Conservation (phyloP, 768 basidiomycete species). For the Harrya chromipes region DNA sequence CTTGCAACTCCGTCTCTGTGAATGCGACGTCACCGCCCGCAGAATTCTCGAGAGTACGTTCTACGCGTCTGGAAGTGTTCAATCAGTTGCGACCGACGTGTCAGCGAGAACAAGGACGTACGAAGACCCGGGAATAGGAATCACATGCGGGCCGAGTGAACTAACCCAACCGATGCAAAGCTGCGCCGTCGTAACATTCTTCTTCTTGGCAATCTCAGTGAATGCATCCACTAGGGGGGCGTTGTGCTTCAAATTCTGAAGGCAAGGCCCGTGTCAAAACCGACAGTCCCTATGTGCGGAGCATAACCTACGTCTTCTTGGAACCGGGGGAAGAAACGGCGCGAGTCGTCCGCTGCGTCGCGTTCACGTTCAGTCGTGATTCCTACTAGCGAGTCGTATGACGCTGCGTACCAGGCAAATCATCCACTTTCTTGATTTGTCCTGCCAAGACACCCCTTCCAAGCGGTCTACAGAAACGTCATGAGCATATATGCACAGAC, state of each 20-base stretch:
- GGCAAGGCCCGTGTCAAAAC: background rate
- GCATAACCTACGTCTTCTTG: constrained; percentile 36
- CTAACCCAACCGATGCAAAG: constrained; percentile 44
- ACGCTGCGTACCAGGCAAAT: constrained; percentile 29
- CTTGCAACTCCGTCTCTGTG: constrained; percentile 36
- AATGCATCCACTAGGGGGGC: constrained; percentile 41
- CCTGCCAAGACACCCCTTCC: constrained; percentile 55
- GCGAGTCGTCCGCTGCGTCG: constrained; percentile 40
- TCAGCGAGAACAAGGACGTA: constrained; percentile 15
- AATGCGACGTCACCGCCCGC: constrained; percentile 43
- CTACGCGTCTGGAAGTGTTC: constrained; percentile 22
- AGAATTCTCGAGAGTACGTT: constrained; percentile 45
- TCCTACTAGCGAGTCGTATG: constrained; percentile 18
- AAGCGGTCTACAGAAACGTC: constrained; percentile 40
- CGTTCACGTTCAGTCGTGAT: background rate
- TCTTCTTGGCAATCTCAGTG: constrained; percentile 38
- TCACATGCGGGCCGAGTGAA: constrained; percentile 39
- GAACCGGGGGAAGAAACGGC: constrained; percentile 41
- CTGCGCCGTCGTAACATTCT: constrained; percentile 41
- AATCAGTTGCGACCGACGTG: background rate
- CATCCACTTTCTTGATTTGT: constrained; percentile 39
- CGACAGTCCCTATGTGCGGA: background rate
- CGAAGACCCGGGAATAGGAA: constrained; percentile 51
- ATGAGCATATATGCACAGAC: background rate
- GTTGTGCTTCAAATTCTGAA: constrained; percentile 40